phyloP scores from a whole-genome alignment of 495 filamentous ascomycete species.

The Neurospora sublineolata region DNA sequence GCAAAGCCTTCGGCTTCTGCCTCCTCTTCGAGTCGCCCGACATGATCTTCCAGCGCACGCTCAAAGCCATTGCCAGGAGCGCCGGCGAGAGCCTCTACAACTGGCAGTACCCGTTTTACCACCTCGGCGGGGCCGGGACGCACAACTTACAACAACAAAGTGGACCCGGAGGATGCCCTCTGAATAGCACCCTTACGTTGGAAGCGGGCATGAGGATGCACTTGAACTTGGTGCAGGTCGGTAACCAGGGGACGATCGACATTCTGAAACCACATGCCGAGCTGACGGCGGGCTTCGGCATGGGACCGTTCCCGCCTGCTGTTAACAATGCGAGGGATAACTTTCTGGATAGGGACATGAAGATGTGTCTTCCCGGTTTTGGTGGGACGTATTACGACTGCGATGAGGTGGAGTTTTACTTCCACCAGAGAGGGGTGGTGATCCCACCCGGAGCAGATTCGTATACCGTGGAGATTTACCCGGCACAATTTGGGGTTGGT shows the following conservation, averaged over 20 bases:
- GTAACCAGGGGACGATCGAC: constrained; percentile 22
- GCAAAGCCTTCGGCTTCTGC: constrained; percentile 55
- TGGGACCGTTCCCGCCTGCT: constrained; percentile 27
- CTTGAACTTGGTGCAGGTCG: constrained; percentile 7
- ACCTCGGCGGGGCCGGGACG: constrained; percentile 58
- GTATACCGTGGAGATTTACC: constrained; percentile 39
- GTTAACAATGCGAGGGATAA: constrained; percentile 14
- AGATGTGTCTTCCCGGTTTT: constrained; percentile 36
- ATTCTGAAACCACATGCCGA: constrained; percentile 20
- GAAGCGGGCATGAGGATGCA: background rate
- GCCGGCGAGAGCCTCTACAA: constrained; percentile 42
- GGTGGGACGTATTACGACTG: constrained; percentile 65
- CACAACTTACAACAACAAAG: constrained; percentile 7
- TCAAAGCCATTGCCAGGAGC: constrained; percentile 25
- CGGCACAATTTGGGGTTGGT: constrained; percentile 17
- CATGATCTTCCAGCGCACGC: constrained; percentile 35
- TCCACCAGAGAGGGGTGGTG: constrained; percentile 45
- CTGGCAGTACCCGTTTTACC: constrained; percentile 51
- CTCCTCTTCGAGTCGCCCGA: constrained; percentile 43
- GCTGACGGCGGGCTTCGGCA: constrained; percentile 25
- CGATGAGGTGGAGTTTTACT: constrained; percentile 59
- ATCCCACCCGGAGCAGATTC: constrained; percentile 42
- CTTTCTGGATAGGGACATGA: constrained; percentile 28
- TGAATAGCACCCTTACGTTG: background rate
- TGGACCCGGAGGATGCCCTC: background rate